Evolutionary conservation across 345 rosid genomes (phyloP).

Genomic region (Aurinia saxatilis): DNA sequence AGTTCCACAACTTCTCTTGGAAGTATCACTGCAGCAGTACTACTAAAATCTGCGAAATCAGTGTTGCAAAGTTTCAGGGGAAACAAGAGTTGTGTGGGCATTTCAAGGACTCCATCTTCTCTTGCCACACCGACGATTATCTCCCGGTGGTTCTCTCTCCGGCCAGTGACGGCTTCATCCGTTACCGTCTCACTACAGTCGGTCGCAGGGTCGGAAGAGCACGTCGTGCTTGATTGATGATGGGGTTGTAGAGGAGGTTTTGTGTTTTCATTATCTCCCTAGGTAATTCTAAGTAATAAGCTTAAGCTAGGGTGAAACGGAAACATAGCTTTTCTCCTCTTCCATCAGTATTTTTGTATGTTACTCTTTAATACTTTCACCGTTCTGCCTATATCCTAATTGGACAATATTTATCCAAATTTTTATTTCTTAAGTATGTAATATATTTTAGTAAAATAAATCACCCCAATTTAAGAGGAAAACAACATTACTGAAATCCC

Average conservation of each 20-base stretch:
- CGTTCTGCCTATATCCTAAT: no score
- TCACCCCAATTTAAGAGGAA: no score
- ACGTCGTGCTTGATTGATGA: neutral
- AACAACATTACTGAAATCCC: no score
- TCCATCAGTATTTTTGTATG: no score
- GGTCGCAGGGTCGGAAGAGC: constrained; percentile 11
- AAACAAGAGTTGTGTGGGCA: constrained; percentile 19
- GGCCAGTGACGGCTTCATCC: constrained; percentile 31
- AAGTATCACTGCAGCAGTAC: neutral
- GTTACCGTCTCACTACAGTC: neutral
- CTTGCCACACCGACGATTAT: constrained; percentile 30
- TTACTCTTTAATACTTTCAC: no score
- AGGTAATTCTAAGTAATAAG: neutral
- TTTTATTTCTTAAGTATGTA: no score
- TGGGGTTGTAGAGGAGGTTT: constrained; percentile 1
- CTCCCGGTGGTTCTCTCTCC: constrained; percentile 39
- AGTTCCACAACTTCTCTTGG: constrained; percentile 28
- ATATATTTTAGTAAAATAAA: no score
- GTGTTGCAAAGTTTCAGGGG: constrained; percentile 40
- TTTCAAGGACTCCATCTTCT: constrained; percentile 29
- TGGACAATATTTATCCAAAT: no score
- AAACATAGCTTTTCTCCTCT: constrained; percentile 26
- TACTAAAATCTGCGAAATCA: constrained; percentile 31
- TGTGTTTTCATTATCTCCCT: constrained; percentile 41
- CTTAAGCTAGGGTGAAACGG: constrained; percentile 35